These are phyloP conservation scores for Penicillium tannophilum DNA, from an alignment of 495 filamentous ascomycete species.

Conservation along the genomic window DNA sequence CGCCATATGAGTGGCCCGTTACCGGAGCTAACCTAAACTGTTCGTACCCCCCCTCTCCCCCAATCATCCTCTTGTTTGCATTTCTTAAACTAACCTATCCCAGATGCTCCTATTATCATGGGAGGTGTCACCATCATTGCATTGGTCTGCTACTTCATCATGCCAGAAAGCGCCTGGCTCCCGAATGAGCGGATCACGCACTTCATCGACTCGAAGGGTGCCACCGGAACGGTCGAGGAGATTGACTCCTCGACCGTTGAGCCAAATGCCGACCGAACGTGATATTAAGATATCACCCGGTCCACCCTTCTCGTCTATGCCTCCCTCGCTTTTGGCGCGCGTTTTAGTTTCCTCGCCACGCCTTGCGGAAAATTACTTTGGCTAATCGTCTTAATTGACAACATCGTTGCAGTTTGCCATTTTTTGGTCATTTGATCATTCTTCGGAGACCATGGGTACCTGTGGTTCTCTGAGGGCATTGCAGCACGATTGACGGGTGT, in stretches of 20 bases:
- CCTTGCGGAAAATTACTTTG: neutral
- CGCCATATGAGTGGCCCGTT: conserved; percentile 49
- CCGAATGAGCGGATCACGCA: conserved; percentile 44
- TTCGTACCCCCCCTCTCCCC: conserved; percentile 29
- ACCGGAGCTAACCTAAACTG: conserved; percentile 49
- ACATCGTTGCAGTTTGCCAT: conserved; percentile 2
- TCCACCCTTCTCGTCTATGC: neutral
- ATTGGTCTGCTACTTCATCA: conserved; percentile 49
- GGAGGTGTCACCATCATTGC: conserved; percentile 51
- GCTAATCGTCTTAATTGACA: conserved; percentile 2
- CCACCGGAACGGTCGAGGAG: conserved; percentile 30
- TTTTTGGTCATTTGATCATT: conserved; percentile 1
- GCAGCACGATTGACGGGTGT: conserved; percentile 41
- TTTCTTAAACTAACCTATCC: conserved; percentile 3
- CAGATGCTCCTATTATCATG: conserved; percentile 56
- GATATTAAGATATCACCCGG: neutral
- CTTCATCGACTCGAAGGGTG: conserved; percentile 51
- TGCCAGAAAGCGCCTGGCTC: conserved; percentile 51
- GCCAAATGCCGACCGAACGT: conserved; percentile 4
- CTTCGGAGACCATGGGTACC: conserved; percentile 2
- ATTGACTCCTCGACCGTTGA: conserved; percentile 15
- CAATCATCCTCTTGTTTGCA: neutral
- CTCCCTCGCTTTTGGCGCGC: neutral
- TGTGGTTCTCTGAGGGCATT: neutral
- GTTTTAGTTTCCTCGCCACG: neutral